Evolutionary conservation across 257 asterid species (phyloP).

Genomic region (Scutellaria baicalensis): DNA sequence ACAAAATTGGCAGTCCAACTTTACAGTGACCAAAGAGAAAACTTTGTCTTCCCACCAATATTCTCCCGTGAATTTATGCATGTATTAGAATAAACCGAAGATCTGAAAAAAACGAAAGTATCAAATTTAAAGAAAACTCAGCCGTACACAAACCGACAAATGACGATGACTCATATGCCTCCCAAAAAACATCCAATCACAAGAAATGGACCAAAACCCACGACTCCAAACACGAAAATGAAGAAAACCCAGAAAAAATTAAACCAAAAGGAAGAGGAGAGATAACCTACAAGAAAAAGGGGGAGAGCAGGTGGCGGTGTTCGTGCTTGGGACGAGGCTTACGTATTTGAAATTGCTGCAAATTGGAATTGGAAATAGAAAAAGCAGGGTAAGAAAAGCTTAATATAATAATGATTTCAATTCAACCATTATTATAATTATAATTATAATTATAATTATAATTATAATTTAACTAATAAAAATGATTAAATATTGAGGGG

Average conservation of each 20-base stretch:
- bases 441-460: background rate
- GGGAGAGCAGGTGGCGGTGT: slow-evolving; percentile 26
- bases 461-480: background rate
- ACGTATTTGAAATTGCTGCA: slow-evolving; percentile 22
- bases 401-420: background rate
- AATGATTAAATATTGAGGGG: background rate
- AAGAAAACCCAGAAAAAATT: background rate
- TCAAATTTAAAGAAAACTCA: slow-evolving; percentile 9
- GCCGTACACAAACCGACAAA: slow-evolving; percentile 14
- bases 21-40: slow-evolving; percentile 10
- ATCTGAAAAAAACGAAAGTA: slow-evolving; percentile 11
- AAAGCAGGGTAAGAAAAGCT: background rate
- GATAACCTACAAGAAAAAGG: slow-evolving; percentile 10
- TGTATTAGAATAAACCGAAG: slow-evolving; percentile 20
- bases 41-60: background rate
- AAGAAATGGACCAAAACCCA: slow-evolving; percentile 4
- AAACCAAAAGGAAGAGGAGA: background rate
- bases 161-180: slow-evolving; percentile 17
- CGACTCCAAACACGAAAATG: background rate
- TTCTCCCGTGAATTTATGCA: background rate
- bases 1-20: slow-evolving; percentile 11
- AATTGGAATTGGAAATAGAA: background rate
- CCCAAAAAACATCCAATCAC: slow-evolving; percentile 21
- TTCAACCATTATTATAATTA: background rate
- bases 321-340: slow-evolving; percentile 8